Conservation (phyloP, 1,284 basidiomycete species). For the Wallemia mellicola region DNA sequence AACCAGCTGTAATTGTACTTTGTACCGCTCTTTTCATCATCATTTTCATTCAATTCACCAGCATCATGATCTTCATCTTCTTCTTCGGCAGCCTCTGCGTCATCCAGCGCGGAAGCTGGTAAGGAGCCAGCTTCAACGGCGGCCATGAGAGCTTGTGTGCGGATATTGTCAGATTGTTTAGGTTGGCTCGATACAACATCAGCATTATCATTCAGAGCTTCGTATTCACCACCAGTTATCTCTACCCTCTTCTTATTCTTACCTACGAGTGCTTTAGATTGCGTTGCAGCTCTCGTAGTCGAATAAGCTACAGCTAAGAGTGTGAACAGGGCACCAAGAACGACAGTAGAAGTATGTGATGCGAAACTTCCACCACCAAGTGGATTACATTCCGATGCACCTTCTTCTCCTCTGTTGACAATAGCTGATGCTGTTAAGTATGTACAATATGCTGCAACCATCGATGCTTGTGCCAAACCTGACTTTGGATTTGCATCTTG, state of each 20-base stretch:
- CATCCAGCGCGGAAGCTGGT: constrained; percentile 68
- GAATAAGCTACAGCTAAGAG: constrained; percentile 96
- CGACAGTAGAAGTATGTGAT: constrained; percentile 57
- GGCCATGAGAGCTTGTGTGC: constrained; percentile 79
- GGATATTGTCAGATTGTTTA: constrained; percentile 48
- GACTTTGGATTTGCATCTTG: constrained; percentile 85
- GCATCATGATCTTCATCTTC: constrained; percentile 46
- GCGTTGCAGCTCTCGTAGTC: constrained; percentile 80
- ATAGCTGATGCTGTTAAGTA: constrained; percentile 86
- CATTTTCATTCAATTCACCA: constrained; percentile 35
- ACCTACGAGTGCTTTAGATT: constrained; percentile 65
- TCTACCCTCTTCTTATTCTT: constrained; percentile 32
- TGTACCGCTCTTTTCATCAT: constrained; percentile 88
- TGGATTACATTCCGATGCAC: constrained; percentile 59
- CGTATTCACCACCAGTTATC: constrained; percentile 22
- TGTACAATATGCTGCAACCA: constrained; percentile 90
- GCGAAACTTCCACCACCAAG: constrained; percentile 23
- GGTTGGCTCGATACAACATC: constrained; percentile 60
- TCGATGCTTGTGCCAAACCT: constrained; percentile 76
- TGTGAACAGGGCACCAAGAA: constrained; percentile 80
- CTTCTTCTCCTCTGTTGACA: constrained; percentile 40
- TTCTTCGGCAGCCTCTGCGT: constrained; percentile 23
- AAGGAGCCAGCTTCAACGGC: constrained; percentile 75
- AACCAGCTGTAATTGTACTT: constrained; percentile 97
- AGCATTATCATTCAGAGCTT: constrained; percentile 22